Evolutionary conservation across 352 stramenopile genomes (phyloP), one percentile per base, ranked within the genome.

Genomic region (Thalassiosira mediterranea): DNA sequence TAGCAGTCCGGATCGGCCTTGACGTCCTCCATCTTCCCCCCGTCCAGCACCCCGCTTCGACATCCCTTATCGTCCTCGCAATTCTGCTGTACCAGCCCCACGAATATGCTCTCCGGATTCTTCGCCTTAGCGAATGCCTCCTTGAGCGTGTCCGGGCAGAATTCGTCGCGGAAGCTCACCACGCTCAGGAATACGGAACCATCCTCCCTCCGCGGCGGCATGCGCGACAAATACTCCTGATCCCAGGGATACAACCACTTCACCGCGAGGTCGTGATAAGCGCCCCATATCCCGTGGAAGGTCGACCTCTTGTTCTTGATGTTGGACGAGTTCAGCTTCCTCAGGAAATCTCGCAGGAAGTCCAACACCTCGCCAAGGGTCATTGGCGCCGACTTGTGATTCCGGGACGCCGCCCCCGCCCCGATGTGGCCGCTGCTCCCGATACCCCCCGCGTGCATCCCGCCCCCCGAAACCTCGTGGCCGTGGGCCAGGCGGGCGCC

Each of bases 1-100:
- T 92, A 84, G 29, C 92, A 93, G 80, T 96, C 91, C 10, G 81
- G 68, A 73, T 96, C 92, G 0, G 89, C 80, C 8, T 76, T 76
- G 4, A 80, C 77, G 64, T 92, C 83, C 32, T 60, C 76, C 13
- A 88, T 72, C 73, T 88, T 73, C 1, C 74, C 81, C 0, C 46
- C 53, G 56, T 85, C 68, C 63, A 91, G 82, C 7, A 85, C 69
- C 25, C 90, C 88, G 11, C 81, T 91, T 4, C 60, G 56, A 61
- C 90, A 90, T 42, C 72, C 72, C 13, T 58, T 42, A 21, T 90
- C 62, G 15, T 86, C 73, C 17, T 88, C 60, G 57, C 83, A 91
- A 66, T 90, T 91, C 63, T 94, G 90, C 48, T 93, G 76, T 15
- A 95, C 77, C 4, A 91, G 65, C 28, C 87, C 88, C 13, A 94